Evolutionary conservation across 768 basidiomycete genomes (phyloP).

Genomic region (Strobilomyces dryophilus): DNA sequence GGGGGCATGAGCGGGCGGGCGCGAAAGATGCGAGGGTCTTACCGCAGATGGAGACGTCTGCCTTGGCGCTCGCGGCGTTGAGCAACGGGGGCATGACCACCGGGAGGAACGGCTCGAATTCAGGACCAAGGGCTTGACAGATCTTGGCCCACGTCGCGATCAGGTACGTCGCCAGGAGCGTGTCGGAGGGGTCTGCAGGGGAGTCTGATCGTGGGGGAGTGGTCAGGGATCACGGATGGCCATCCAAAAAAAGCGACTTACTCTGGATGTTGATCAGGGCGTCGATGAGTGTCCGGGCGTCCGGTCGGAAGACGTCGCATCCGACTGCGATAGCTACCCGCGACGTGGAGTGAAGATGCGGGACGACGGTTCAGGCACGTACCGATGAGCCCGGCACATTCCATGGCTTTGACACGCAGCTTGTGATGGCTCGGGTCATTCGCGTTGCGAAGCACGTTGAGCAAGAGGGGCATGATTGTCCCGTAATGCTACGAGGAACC

Average conservation of each 20-base stretch:
- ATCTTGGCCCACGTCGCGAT: conserved; percentile 89
- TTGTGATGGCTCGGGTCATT: conserved; percentile 63
- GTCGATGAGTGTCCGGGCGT: conserved; percentile 68
- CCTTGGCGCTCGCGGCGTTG: conserved; percentile 72
- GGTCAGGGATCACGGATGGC: background rate
- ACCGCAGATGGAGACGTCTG: conserved; percentile 75
- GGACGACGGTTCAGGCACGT: conserved; percentile 17
- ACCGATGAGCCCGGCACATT: conserved; percentile 87
- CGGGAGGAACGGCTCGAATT: conserved; percentile 84
- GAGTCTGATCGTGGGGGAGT: conserved; percentile 39
- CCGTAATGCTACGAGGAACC: conserved; percentile 54
- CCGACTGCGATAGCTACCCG: conserved; percentile 82
- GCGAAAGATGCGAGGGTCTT: background rate
- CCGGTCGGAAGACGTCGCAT: conserved; percentile 69
- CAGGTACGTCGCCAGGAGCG: conserved; percentile 68
- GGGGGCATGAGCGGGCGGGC: background rate
- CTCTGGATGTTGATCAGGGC: conserved; percentile 76
- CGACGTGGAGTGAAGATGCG: background rate
- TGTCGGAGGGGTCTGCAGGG: conserved; percentile 66
- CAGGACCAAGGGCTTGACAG: conserved; percentile 77
- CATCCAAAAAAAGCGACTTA: conserved; percentile 28
- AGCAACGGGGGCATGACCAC: conserved; percentile 81
- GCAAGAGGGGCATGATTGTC: conserved; percentile 74
- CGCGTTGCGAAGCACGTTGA: conserved; percentile 72
- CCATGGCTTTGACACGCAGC: conserved; percentile 82